A percentile compares a stretch with the other conserved stretches of the same genome.
Conservation (phyloP, 2,329 filamentous ascomycete species). For the Thielaviopsis euricoi region DNA sequence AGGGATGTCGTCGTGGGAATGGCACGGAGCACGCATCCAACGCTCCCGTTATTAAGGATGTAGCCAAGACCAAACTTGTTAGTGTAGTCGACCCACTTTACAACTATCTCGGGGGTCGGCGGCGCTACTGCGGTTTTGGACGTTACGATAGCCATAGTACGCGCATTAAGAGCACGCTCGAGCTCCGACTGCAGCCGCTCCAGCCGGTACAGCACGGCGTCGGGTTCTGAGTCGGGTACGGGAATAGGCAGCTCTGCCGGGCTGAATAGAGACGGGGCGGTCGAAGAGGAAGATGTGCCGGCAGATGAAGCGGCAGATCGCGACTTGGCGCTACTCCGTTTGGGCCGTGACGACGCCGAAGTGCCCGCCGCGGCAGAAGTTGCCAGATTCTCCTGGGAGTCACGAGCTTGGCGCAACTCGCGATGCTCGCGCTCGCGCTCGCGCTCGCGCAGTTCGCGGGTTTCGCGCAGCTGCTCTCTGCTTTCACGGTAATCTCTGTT, state of each 20-base stretch:
- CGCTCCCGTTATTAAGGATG: conserved; percentile 65
- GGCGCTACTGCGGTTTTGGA: conserved; percentile 36
- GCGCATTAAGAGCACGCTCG: conserved; percentile 45
- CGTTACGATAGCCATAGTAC: conserved; percentile 43
- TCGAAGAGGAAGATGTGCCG: conserved; percentile 11
- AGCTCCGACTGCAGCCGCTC: conserved; percentile 41
- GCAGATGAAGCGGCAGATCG: conserved; percentile 4
- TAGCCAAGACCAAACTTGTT: conserved; percentile 77
- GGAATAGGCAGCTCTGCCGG: conserved; percentile 33
- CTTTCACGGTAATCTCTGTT: not conserved
- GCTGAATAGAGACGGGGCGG: conserved; percentile 36
- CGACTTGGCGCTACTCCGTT: conserved; percentile 1
- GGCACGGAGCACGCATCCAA: conserved; percentile 51
- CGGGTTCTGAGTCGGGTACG: conserved; percentile 38
- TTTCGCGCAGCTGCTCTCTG: not conserved
- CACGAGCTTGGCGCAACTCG: not conserved
- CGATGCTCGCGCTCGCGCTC: not conserved
- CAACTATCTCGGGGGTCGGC: conserved; percentile 45
- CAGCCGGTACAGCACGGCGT: conserved; percentile 39
- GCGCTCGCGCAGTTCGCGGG: not conserved
- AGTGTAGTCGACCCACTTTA: conserved; percentile 80
- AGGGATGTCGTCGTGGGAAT: conserved; percentile 28
- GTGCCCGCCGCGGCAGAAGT: not conserved
- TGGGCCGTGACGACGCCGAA: conserved; percentile 3
- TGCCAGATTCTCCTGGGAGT: not conserved